These are phyloP conservation scores for Mycena sanguinolenta DNA, from an alignment of 768 basidiomycete species.

Conservation along the genomic window DNA sequence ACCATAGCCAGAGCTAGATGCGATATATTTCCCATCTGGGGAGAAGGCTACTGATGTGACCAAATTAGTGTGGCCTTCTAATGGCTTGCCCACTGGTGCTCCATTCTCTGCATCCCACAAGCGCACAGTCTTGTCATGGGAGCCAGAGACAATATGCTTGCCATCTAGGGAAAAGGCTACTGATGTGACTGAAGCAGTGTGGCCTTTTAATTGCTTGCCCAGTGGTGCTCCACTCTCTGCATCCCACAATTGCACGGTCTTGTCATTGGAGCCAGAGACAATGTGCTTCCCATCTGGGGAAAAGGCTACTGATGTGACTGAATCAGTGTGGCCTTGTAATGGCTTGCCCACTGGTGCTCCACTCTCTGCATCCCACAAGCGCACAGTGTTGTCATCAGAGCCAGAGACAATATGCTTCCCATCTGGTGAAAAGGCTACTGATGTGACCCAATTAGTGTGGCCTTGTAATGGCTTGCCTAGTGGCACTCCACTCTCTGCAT, in stretches of 20 bases:
- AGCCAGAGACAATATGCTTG: not conserved
- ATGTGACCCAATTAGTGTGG: not conserved
- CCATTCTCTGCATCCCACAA: not conserved
- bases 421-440: constrained; percentile 1
- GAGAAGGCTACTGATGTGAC: constrained; percentile 16
- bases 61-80: constrained; percentile 5
- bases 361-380: not conserved
- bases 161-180: not conserved
- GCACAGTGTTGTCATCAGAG: not conserved
- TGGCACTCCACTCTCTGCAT: not conserved
- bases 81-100: not conserved
- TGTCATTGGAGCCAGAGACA: constrained; percentile 10
- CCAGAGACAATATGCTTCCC: not conserved
- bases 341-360: not conserved
- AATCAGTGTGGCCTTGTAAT: not conserved
- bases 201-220: not conserved
- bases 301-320: not conserved
- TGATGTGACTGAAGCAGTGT: not conserved
- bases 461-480: not conserved
- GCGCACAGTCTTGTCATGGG: not conserved
- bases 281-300: not conserved
- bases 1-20: not conserved
- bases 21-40: constrained; percentile 10
- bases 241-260: constrained; percentile 9
- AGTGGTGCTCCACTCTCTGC: not conserved